phyloP scores from a whole-genome alignment of 345 rosid species.

The Passiflora organensis region DNA sequence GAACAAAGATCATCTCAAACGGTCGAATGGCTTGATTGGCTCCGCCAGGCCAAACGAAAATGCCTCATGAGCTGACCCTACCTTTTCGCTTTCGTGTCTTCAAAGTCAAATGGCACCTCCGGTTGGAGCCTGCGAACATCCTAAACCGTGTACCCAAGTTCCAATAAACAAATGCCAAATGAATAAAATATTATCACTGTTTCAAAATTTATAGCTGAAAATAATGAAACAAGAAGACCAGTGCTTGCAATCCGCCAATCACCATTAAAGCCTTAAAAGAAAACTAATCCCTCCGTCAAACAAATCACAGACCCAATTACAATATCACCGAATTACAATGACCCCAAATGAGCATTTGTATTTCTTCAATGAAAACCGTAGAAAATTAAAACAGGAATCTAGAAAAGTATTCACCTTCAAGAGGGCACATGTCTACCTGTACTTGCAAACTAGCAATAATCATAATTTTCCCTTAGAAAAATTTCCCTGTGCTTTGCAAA shows the following conservation, averaged over 20 bases:
- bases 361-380: no score
- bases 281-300: no score
- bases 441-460: no score
- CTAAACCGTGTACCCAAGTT: conserved; percentile 20
- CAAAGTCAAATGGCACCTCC: conserved; percentile 48
- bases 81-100: conserved; percentile 7
- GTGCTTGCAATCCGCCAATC: neutral
- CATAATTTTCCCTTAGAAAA: no score
- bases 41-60: conserved; percentile 2
- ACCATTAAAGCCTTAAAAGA: no score
- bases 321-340: no score
- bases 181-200: neutral
- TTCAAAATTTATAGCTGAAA: neutral
- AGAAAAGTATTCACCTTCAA: no score
- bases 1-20: neutral
- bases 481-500: no score
- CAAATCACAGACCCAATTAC: no score
- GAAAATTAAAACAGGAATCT: no score
- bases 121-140: conserved; percentile 46
- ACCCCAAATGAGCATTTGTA: no score
- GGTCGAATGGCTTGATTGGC: neutral
- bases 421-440: no score
- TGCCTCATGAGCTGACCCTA: conserved; percentile 4
- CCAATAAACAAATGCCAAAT: conserved; percentile 19
- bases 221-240: neutral